A percentile compares a stretch with the other conserved stretches of the same genome.
Conservation (phyloP, 768 basidiomycete genomes). For the Mycena pura region DNA sequence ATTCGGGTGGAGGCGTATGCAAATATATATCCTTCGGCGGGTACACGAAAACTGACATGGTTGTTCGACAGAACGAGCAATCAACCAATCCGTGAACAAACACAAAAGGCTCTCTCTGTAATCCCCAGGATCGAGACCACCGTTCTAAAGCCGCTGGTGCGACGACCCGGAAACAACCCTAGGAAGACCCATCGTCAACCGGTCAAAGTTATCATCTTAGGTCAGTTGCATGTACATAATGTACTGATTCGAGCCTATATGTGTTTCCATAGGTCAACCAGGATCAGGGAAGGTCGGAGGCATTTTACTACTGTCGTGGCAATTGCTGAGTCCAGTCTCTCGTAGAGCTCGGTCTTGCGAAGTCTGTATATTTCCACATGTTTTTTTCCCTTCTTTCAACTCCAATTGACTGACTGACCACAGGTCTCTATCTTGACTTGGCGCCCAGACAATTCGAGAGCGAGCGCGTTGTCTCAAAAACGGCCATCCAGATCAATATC, state of each 20-base stretch:
- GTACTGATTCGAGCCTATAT: background rate
- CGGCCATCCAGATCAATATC: slow-evolving; percentile 58
- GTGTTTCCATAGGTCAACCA: slow-evolving; percentile 36
- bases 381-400: too few relatives aligned
- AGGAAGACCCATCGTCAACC: too few relatives aligned
- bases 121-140: too few relatives aligned
- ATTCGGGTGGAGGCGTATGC: too few relatives aligned
- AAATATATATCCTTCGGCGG: too few relatives aligned
- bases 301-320: background rate
- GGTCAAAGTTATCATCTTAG: background rate
- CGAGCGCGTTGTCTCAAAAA: slow-evolving; percentile 52
- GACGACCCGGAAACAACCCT: too few relatives aligned
- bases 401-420: background rate
- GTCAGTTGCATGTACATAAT: background rate
- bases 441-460: slow-evolving; percentile 50
- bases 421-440: slow-evolving; percentile 58
- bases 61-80: too few relatives aligned
- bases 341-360: slow-evolving; percentile 10
- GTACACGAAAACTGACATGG: too few relatives aligned
- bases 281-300: slow-evolving; percentile 43
- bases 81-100: too few relatives aligned
- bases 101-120: too few relatives aligned
- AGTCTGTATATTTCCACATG: background rate
- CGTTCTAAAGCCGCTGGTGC: too few relatives aligned
- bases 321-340: background rate